These are phyloP conservation scores for Volvox africanus DNA, from an alignment of 139 green algal genomes.

Conservation along the genomic window DNA sequence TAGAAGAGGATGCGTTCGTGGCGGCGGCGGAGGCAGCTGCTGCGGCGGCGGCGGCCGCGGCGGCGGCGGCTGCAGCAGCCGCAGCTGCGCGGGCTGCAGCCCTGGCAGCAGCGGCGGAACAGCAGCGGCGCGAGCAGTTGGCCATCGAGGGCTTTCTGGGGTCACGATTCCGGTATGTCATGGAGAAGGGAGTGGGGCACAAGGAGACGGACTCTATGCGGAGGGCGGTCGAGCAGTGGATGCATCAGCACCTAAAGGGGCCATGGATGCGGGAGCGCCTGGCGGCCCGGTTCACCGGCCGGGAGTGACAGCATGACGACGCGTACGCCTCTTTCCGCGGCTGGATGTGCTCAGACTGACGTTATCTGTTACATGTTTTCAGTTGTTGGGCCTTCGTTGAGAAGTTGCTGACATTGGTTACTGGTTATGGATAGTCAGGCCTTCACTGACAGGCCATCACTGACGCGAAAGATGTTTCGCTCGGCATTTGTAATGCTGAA, in stretches of 20 bases:
- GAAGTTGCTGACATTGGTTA: no score
- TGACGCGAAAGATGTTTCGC: no score
- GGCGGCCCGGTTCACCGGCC: neutral
- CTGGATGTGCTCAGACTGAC: no score
- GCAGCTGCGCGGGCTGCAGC: neutral
- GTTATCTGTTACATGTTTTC: no score
- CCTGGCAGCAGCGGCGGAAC: neutral
- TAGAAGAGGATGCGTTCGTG: neutral
- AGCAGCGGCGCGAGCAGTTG: neutral
- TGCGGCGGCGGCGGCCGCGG: neutral
- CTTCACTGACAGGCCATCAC: no score
- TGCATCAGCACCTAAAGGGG: slow-evolving; percentile 40
- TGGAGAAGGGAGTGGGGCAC: slow-evolving; percentile 50
- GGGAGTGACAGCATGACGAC: no score
- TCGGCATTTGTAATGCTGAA: no score
- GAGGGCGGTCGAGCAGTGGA: slow-evolving; percentile 42
- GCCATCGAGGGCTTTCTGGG: slow-evolving; percentile 13
- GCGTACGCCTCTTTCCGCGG: no score
- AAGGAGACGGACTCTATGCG: slow-evolving; percentile 47
- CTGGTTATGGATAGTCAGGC: no score
- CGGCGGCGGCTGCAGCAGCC: neutral
- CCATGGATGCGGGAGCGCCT: neutral
- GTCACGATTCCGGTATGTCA: neutral
- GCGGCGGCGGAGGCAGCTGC: neutral
- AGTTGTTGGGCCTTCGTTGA: no score